Evolutionary conservation across 1,284 basidiomycete species (phyloP), one percentile per base, ranked within the genome.

Genomic region (Heterobasidion parviporum): DNA sequence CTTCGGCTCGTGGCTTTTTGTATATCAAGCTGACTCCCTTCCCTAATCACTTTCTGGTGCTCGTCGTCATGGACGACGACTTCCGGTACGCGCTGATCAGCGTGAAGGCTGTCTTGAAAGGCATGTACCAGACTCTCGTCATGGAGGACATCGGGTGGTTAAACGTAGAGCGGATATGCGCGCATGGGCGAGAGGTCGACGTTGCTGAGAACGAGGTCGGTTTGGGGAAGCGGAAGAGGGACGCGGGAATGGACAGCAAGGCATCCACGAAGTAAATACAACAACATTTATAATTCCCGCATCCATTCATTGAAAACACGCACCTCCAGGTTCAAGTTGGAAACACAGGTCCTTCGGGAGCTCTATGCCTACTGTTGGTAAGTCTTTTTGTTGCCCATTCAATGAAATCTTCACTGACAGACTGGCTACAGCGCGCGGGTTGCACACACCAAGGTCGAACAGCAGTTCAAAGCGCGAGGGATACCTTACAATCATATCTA

Each of bases 401-500:
- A 26, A 10, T 53, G 10, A 14, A 16, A 8, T 10, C 18, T 18
- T 53, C 36, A 50, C 46, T 14, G n/a, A 34, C 14, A 53, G 4
- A 34, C 44, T 15, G 38, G 44, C 45, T 54, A 20, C 62, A 94
- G 92, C 64, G 94, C 93, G 8, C 86, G 94, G 8, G 89, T 95
- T n/a, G 87, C 92, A 15, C 92, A 92, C 67, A 87, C 84, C 59
- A 91, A 87, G 63, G 84, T 98, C 54, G 92, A 97, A 68, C 78
- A 83, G 56, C 94, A 96, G 69, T 82, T 98, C 65, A 92, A 92
- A 67, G 70, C 82, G 36, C 85, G 89, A 15, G 79, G 78, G 12
- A 93, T 97, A 56, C 85, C 89, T 0, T 94, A 86, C 65, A 81
- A 77, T 2, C 81, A 88, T 54, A 85, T 92, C 62, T 85, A 82